Conservation (phyloP, 768 basidiomycete genomes). For the Galerina marginata region DNA sequence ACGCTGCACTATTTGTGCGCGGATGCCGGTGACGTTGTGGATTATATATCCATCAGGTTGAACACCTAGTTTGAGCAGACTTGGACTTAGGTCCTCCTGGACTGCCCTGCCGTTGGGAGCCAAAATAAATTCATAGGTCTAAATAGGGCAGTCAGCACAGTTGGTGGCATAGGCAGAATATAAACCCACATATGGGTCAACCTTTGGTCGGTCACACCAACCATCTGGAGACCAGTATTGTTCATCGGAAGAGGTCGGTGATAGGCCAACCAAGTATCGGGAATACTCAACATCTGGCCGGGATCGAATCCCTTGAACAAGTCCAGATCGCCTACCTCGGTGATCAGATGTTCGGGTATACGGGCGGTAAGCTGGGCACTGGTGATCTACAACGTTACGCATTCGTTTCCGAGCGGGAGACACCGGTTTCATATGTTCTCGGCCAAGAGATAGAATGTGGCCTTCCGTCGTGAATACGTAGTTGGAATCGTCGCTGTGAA, state of each 20-base stretch:
- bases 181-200: slow-evolving; percentile 69
- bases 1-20: slow-evolving; percentile 77
- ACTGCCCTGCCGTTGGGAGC: slow-evolving; percentile 60
- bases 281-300: slow-evolving; percentile 84
- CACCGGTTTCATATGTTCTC: slow-evolving; percentile 55
- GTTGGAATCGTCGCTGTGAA: slow-evolving; percentile 81
- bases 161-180: not conserved
- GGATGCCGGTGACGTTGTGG: slow-evolving; percentile 78
- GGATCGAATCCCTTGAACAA: slow-evolving; percentile 72
- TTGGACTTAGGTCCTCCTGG: slow-evolving; percentile 74
- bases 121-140: slow-evolving; percentile 87
- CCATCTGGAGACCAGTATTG: slow-evolving; percentile 70
- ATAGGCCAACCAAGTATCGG: slow-evolving; percentile 65
- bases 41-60: slow-evolving; percentile 76
- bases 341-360: slow-evolving; percentile 40
- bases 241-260: slow-evolving; percentile 54
- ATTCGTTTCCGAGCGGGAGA: slow-evolving; percentile 64
- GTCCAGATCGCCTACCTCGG: slow-evolving; percentile 42
- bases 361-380: slow-evolving; percentile 76
- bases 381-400: slow-evolving; percentile 67
- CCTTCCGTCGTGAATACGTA: slow-evolving; percentile 97
- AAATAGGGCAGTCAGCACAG: slow-evolving; percentile 4
- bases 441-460: slow-evolving; percentile 77
- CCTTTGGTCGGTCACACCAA: slow-evolving; percentile 74
- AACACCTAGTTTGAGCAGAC: slow-evolving; percentile 63